Evolutionary conservation across 306 rosid species (phyloP), one percentile per base, ranked within the genome.

Genomic region (Sicyos edulis): DNA sequence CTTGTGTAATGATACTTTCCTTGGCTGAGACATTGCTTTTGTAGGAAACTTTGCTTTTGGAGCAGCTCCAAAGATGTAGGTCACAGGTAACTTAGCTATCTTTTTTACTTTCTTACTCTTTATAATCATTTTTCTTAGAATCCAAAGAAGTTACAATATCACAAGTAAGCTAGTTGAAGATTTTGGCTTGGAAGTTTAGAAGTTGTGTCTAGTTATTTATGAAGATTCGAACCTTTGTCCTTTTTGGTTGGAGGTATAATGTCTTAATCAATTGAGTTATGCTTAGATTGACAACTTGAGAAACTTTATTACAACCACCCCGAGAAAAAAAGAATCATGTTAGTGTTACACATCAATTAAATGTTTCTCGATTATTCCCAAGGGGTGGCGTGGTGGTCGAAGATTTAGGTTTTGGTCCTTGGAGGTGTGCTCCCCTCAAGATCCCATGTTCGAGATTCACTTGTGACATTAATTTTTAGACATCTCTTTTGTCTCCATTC

Each of bases 41-140:
- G 75, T 84, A 90, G 88, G 97, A 91, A 78, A 80, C 84, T 68
- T 50, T 81, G 66, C 81, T 86, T 52, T 4, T 79, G 61, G 96
- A 88, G 79, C 86, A 84, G 52, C 84, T 90, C 56, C 74, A 70
- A 76, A 86, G 70, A 73, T 87, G 89, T 71, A 85, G 80, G 74
- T 54, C 80, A 64, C 89, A 84, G 92, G 92, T 89, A 78, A 64
- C 45, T 17, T 66, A 34, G 75, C 2, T 63, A 29, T 17, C 21
- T 56, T 42, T 15, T 70, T 54, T 7, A 6, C 8, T 37, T n/a
- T 14, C 16, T 20, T 11, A 6, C 4, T 32, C 29, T 11, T 14
- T 52, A 2, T 17, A 42, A 17, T 0, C 71, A 54, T 13, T 17
- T 59, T 59, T 60, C 21, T 32, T 60, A 60, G 21, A 29, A 32